Evolutionary conservation across 75 land plant species (phyloP).

Genomic region (Pinus taeda): DNA sequence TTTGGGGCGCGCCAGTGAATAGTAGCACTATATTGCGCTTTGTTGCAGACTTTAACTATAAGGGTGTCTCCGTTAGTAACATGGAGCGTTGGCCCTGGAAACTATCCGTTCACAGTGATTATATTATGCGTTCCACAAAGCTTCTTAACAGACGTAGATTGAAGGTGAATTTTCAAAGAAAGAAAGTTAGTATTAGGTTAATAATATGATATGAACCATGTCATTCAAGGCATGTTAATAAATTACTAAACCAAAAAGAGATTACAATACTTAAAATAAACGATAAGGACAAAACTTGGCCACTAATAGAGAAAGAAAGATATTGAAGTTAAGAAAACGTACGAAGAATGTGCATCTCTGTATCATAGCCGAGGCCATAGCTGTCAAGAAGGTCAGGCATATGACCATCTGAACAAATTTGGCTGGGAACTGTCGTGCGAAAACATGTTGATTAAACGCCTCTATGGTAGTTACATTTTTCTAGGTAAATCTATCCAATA

Average conservation of each 20-base stretch:
- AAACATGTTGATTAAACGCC: background rate
- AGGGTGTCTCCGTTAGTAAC: background rate
- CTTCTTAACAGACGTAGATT: background rate
- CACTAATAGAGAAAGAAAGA: background rate
- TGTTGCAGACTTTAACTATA: background rate
- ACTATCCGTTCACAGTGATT: background rate
- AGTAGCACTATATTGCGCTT: background rate
- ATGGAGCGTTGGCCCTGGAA: background rate
- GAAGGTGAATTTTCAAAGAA: background rate
- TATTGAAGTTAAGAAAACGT: background rate
- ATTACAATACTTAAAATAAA: background rate
- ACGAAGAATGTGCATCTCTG: background rate
- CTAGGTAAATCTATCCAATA: no score
- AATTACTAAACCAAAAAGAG: background rate
- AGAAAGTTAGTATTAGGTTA: background rate
- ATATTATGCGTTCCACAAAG: background rate
- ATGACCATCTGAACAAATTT: background rate
- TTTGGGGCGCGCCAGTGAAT: background rate
- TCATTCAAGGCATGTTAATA: no score
- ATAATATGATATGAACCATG: background rate
- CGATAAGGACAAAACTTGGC: no score
- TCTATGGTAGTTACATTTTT: no score
- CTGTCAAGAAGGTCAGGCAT: background rate
- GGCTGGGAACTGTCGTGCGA: background rate
- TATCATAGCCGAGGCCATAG: background rate